Evolutionary conservation across 1,284 basidiomycete genomes (phyloP), one percentile per base, ranked within the genome.

Genomic region (Psilocybe mexicana): DNA sequence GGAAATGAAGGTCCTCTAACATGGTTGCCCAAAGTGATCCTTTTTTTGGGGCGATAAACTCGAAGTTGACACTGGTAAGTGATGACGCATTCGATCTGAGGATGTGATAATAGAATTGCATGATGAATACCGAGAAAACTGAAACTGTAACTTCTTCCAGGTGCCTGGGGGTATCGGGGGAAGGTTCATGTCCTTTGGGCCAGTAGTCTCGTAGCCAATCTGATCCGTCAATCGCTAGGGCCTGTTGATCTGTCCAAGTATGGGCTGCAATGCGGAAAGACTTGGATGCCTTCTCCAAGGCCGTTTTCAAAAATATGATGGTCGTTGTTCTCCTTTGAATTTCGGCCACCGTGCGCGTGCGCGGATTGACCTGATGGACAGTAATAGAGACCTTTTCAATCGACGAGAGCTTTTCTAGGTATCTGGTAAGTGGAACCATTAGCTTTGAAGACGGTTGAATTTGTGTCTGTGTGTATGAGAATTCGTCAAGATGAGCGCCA

Each of bases 21-120:
- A 64, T 60, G 23, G 51, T 56, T 12, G 52, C 57, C 58, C 61
- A 64, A 44, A 62, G 61, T 14, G 57, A 40, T 6, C 61, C 63
- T 2, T 61, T 59, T 14, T 59, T 4, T 33, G 30, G 54, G 23
- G 58, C 61, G 10, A 64, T 42, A 12, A 58, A 59, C 30, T 47
- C 62, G 57, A 64, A 64, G 1, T 55, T 18, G 2, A 64, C 50
- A 12, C 57, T 49, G 14, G 60, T 61, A 2, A 64, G 36, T 2
- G 49, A 49, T 3, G 44, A 7, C 8, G 61, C 35, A 25, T 61
- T 62, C 24, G 24, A 38, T 18, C 48, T 25, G 24, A 64, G 57
- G 1, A 51, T 54, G 40, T 62, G 53, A 40, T 55, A 59, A 51
- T 62, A 62, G 52, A 64, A 61, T 6, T 57, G 63, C 24, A 61